These are phyloP conservation scores for Rauvolfia tetraphylla DNA, from an alignment of 257 asterid genomes.

Conservation along the genomic window DNA sequence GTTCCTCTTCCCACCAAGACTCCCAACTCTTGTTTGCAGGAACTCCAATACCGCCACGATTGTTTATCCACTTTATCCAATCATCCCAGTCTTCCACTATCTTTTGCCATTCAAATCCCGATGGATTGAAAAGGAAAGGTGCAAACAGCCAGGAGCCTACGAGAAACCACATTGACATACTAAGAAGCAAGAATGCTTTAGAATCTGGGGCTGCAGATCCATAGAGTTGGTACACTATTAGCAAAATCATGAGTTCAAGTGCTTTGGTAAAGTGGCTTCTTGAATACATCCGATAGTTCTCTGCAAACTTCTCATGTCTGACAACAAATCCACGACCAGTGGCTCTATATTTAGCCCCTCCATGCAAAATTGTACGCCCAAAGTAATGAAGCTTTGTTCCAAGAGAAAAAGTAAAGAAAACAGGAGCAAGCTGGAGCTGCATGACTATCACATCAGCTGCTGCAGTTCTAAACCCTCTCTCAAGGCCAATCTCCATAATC, in stretches of 20 bases:
- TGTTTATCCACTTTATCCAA: conserved; percentile 86
- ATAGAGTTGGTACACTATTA: conserved; percentile 52
- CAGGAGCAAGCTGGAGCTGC: conserved; percentile 91
- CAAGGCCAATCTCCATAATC: conserved; percentile 98
- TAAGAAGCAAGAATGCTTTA: conserved; percentile 31
- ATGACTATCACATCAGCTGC: conserved; percentile 69
- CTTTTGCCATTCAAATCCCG: conserved; percentile 98
- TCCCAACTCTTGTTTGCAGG: conserved; percentile 96
- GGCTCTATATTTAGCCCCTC: conserved; percentile 96
- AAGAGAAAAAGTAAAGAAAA: conserved; percentile 90
- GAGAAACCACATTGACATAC: conserved; percentile 82
- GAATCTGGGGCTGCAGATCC: conserved; percentile 42
- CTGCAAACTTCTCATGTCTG: conserved; percentile 83
- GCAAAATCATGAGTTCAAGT: conserved; percentile 70
- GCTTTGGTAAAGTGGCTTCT: conserved; percentile 92
- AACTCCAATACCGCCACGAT: conserved; percentile 82
- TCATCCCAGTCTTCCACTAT: conserved; percentile 93
- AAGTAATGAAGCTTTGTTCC: conserved; percentile 95
- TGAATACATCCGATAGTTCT: conserved; percentile 93
- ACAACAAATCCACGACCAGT: conserved; percentile 99
- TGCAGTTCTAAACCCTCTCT: conserved; percentile 89
- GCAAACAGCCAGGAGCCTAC: conserved; percentile 85
- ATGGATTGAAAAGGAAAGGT: conserved; percentile 89
- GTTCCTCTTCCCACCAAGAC: conserved; percentile 99
- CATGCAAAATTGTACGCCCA: conserved; percentile 87